A percentile compares a stretch with the other conserved stretches of the same genome.
Conservation (phyloP, 192 early-diverging fungal species). For the Backusella morwellensis region DNA sequence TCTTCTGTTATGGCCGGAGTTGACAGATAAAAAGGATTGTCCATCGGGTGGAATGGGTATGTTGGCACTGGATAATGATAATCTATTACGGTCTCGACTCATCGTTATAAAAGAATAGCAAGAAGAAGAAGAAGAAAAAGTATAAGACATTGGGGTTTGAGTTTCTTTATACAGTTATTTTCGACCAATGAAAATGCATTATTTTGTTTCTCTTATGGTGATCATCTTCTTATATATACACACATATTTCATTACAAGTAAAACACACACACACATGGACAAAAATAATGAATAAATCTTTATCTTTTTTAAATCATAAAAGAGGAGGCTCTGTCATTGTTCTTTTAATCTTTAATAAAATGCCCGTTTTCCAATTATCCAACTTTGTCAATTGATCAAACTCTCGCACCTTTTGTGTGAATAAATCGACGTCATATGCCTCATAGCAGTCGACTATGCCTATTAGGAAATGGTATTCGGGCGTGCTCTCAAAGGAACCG, state of each 20-base stretch:
- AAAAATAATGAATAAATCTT: not conserved
- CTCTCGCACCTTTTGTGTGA: slow-evolving; percentile 76
- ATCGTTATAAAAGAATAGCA: not conserved
- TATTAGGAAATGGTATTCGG: slow-evolving; percentile 79
- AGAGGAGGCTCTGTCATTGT: too few species aligned
- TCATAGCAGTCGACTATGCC: slow-evolving; percentile 73
- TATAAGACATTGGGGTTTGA: not conserved
- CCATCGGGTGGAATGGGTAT: not conserved
- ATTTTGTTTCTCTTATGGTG: not conserved
- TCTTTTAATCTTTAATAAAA: slow-evolving; percentile 84
- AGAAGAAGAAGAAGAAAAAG: not conserved
- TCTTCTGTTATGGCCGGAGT: not conserved
- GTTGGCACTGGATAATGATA: not conserved
- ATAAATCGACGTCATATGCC: slow-evolving; percentile 73
- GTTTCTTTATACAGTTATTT: not conserved
- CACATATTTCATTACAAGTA: too few species aligned
- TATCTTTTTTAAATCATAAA: slow-evolving; percentile 26
- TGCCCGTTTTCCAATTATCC: slow-evolving; percentile 94
- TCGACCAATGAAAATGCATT: not conserved
- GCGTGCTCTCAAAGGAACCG: slow-evolving; percentile 72
- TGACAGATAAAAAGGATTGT: not conserved
- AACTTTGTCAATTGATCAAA: slow-evolving; percentile 88
- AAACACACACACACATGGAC: too few species aligned
- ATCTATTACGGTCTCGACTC: not conserved
- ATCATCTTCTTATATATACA: too few species aligned